These are phyloP conservation scores for Fusarium zealandicum DNA, from an alignment of 2,329 filamentous ascomycete genomes.

Conservation along the genomic window DNA sequence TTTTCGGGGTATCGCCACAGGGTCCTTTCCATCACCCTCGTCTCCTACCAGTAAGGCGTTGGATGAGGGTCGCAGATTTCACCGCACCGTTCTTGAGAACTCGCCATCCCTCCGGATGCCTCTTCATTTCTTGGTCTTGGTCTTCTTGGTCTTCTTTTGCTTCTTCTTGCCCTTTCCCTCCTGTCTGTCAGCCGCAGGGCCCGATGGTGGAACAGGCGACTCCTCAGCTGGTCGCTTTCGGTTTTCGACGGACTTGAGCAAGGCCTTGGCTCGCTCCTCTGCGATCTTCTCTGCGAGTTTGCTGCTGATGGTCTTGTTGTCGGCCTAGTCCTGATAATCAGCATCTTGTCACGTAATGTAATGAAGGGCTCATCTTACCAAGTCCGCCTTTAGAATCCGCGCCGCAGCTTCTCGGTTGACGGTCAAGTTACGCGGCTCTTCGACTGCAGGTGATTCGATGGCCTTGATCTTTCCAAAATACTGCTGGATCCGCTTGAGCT, in stretches of 20 bases:
- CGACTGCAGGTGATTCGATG: constrained; percentile 64
- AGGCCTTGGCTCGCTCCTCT: constrained; percentile 61
- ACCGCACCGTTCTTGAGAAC: no score
- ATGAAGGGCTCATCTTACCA: constrained; percentile 60
- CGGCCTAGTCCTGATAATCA: constrained; percentile 47
- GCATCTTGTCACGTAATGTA: constrained; percentile 7
- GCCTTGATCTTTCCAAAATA: constrained; percentile 93
- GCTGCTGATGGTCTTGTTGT: constrained; percentile 59
- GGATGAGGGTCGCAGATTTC: background rate
- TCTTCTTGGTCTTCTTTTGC: constrained; percentile 46
- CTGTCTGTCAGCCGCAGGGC: constrained; percentile 23
- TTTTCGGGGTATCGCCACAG: no score
- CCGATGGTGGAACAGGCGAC: constrained; percentile 36
- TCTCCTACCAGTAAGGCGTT: background rate
- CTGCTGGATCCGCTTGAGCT: constrained; percentile 85
- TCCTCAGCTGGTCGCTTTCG: constrained; percentile 52
- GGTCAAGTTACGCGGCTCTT: constrained; percentile 58
- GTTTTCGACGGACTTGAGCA: constrained; percentile 56
- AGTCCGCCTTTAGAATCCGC: constrained; percentile 81
- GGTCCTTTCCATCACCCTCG: no score
- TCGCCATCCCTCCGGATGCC: background rate
- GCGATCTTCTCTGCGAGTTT: constrained; percentile 64
- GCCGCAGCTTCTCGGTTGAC: constrained; percentile 80
- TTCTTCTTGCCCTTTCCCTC: constrained; percentile 43
- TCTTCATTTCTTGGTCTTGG: constrained; percentile 41